phyloP scores from a whole-genome alignment of 768 basidiomycete species.

The Suillus bovinus region DNA sequence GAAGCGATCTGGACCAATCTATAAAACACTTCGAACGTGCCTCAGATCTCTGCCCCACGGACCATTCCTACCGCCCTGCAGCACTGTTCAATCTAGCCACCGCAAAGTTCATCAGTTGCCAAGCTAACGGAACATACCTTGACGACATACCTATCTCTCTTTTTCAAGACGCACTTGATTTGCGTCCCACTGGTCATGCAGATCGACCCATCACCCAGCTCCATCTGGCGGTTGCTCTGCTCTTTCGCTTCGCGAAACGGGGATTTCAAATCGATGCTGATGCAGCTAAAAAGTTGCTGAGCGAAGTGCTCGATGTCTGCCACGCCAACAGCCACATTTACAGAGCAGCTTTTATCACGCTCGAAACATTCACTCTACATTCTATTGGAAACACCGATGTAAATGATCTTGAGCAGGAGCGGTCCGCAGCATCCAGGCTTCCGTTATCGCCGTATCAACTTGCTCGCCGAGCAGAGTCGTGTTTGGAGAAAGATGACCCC shows the following conservation, averaged over 20 bases:
- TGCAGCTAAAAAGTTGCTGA: not conserved
- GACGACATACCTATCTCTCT: not conserved
- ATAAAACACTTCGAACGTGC: not conserved
- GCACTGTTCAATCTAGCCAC: not conserved
- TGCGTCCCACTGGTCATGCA: too few species aligned
- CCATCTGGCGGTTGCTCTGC: not conserved
- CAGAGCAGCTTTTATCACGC: not conserved
- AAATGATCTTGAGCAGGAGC: not conserved
- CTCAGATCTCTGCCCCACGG: not conserved
- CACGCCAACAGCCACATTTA: not conserved
- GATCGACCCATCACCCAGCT: not conserved
- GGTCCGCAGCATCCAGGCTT: not conserved
- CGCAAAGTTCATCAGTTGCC: not conserved
- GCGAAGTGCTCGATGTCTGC: not conserved
- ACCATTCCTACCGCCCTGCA: not conserved
- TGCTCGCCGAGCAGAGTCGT: not conserved
- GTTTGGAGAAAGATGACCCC: not conserved
- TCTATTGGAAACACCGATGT: not conserved
- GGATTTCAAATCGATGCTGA: not conserved
- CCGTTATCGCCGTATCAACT: not conserved
- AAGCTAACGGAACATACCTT: not conserved
- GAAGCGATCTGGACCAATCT: not conserved
- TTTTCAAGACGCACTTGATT: too few species aligned
- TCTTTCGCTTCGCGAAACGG: not conserved
- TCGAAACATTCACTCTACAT: not conserved